Base-by-base conservation (phyloP, 139 green algal species). In the Haematococcus sp. region DNA sequence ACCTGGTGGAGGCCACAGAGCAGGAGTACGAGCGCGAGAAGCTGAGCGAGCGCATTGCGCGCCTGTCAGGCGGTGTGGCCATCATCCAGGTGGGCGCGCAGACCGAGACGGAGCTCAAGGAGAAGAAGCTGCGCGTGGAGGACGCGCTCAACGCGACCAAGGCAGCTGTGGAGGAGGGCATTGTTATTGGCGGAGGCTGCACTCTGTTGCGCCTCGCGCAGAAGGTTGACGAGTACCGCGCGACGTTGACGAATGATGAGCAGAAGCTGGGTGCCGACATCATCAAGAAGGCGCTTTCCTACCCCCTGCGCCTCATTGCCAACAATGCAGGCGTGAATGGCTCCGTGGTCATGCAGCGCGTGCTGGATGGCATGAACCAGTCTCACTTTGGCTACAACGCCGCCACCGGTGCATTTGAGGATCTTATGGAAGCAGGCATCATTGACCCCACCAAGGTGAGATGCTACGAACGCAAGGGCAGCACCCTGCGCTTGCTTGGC, bases 71-170 rank as follows among this genome's bases (percentile, higher is more conserved):
- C 68, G 96, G 96, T 35, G 96, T 99, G 30, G 96, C 96, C 55
- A 94, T 99, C 84, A 96, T 99, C 79, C 94, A 98, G 92, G 95
- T 99, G 28, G 96, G 96, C 75, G 96, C 95, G 25, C 94, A 98
- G 83, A 99, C 96, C 4, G 96, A 99, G 89, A 99, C 96, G 7
- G 96, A 99, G 91, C 90, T 99, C 20, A 98, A 99, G 90, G 96
- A 99, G 89, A 99, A 99, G 93, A 99, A 99, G 92, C 90, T 99
- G 75, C 93, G 96, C 17, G 96, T 99, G 78, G 96, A 99, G 91
- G 96, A 99, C 76, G 96, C 96, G 3, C 83, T 99, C 19, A 99
- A 99, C 84, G 96, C 96, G 33, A 99, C 96, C 72, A 98, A 98
- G 89, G 96, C 94, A 1, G 95, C 95, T 11, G 95, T 99, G 35